A percentile compares a stretch with the other conserved stretches of the same genome.
These are phyloP conservation scores for Mycena citricolor DNA, from an alignment of 1,284 basidiomycete species.

Conservation along the genomic window DNA sequence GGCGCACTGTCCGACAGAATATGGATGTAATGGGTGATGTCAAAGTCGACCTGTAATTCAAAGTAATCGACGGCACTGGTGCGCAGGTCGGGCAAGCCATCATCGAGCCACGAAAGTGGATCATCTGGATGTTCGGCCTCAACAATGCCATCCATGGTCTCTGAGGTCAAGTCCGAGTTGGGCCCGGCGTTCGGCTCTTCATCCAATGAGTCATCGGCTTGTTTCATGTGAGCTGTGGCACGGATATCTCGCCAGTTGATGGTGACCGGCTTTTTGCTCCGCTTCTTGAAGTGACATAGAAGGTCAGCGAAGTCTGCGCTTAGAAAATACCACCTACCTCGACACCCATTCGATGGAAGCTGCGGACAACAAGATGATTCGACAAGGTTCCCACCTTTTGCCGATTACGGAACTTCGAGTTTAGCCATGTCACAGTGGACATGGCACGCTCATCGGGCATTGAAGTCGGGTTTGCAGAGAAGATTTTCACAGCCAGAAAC, in stretches of 20 bases:
- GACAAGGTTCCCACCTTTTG: slow-evolving; percentile 5
- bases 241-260: slow-evolving; percentile 11
- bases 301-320: background rate
- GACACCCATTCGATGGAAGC: slow-evolving; percentile 1
- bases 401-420: slow-evolving; percentile 8
- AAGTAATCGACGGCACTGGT: background rate
- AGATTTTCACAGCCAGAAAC: slow-evolving; percentile 22
- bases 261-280: slow-evolving; percentile 4
- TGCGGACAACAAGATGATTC: slow-evolving; percentile 6
- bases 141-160: slow-evolving; percentile 1
- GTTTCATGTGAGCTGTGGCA: slow-evolving; percentile 1
- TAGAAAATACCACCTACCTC: no score
- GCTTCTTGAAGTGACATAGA: background rate
- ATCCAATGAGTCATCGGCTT: no score
- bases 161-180: background rate
- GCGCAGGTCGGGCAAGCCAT: slow-evolving; percentile 7
- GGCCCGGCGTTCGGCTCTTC: background rate
- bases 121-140: no score
- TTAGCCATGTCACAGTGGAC: slow-evolving; percentile 23
- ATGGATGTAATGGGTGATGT: slow-evolving; percentile 11
- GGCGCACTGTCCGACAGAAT: slow-evolving; percentile 6
- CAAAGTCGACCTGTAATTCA: slow-evolving; percentile 6
- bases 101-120: slow-evolving; percentile 9
- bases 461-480: slow-evolving; percentile 20
- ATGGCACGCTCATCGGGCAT: slow-evolving; percentile 24